phyloP scores from a whole-genome alignment of 805 yeast species.

The Vanderwaltozyma tropicalis region DNA sequence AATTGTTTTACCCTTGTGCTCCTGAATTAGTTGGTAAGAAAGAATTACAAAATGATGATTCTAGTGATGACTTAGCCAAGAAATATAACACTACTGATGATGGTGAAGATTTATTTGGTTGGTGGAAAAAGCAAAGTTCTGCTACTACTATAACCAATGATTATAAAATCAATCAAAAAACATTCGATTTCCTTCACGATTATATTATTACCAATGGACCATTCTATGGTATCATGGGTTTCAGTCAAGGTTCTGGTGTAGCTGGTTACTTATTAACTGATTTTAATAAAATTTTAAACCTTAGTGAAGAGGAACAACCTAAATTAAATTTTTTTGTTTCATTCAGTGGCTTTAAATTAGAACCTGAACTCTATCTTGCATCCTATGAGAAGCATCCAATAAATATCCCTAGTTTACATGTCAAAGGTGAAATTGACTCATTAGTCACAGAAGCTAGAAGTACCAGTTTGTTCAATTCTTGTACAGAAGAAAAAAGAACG shows the following conservation, averaged over 20 bases:
- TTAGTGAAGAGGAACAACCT: constrained; percentile 33
- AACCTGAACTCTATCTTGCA: constrained; percentile 16
- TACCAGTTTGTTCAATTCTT: constrained; percentile 42
- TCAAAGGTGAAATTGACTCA: constrained; percentile 80
- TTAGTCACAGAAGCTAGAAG: constrained; percentile 69
- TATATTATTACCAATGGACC: constrained; percentile 55
- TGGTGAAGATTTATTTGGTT: constrained; percentile 35
- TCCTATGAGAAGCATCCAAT: constrained; percentile 14
- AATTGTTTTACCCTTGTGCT: constrained; percentile 63
- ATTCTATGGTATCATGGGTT: constrained; percentile 76
- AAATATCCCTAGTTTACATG: constrained; percentile 45
- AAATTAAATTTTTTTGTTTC: constrained; percentile 56
- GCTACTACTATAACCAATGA: constrained; percentile 13
- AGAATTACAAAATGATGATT: constrained; percentile 3
- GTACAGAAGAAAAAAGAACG: constrained; percentile 34
- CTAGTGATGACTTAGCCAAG: constrained; percentile 17
- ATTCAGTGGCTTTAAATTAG: constrained; percentile 52
- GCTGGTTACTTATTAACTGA: constrained; percentile 52
- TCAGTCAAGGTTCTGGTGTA: constrained; percentile 88
- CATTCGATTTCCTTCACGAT: constrained; percentile 33
- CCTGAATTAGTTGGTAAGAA: constrained; percentile 32
- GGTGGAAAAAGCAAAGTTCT: constrained; percentile 49
- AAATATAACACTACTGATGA: constrained; percentile 24
- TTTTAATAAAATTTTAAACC: constrained; percentile 34
- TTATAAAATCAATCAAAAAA: constrained; percentile 20